Evolutionary conservation across 441 rosid species (phyloP).

Genomic region (Adansonia rubrostipa): DNA sequence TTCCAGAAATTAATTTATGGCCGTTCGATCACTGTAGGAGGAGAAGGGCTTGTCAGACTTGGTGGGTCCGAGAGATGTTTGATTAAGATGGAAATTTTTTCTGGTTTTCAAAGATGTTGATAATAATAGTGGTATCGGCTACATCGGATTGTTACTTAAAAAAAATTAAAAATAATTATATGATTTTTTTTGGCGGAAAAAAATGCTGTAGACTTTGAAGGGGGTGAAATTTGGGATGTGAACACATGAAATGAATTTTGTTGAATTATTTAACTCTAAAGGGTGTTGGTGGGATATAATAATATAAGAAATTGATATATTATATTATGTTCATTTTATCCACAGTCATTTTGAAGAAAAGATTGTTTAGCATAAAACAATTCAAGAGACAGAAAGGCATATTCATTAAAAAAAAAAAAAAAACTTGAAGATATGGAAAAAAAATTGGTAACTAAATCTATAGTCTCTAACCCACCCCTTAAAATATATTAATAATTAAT

Average conservation of each 20-base stretch:
- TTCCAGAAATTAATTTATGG: constrained; percentile 11
- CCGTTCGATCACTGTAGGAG: constrained; percentile 36
- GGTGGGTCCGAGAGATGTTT: constrained; percentile 31
- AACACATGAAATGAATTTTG: constrained; percentile 22
- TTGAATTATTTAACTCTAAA: constrained; percentile 3
- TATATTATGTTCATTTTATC: too few relatives aligned
- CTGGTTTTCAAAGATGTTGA: neutral
- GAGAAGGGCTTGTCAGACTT: constrained; percentile 8
- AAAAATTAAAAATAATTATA: neutral
- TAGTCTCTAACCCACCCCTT: neutral
- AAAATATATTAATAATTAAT: neutral
- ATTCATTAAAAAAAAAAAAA: neutral
- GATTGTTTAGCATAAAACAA: neutral
- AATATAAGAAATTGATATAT: neutral
- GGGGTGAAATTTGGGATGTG: constrained; percentile 5
- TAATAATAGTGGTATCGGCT: neutral
- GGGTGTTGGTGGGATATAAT: neutral
- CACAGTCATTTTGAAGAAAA: too few relatives aligned
- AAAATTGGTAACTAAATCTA: neutral
- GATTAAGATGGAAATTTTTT: neutral
- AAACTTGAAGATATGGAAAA: neutral
- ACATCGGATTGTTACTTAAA: constrained; percentile 2
- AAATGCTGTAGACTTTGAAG: constrained; percentile 10
- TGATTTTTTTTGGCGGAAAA: neutral
- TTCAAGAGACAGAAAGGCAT: neutral